Evolutionary conservation across 805 yeast genomes (phyloP), one percentile per base, ranked within the genome.

Genomic region (Kregervanrija delftensis): DNA sequence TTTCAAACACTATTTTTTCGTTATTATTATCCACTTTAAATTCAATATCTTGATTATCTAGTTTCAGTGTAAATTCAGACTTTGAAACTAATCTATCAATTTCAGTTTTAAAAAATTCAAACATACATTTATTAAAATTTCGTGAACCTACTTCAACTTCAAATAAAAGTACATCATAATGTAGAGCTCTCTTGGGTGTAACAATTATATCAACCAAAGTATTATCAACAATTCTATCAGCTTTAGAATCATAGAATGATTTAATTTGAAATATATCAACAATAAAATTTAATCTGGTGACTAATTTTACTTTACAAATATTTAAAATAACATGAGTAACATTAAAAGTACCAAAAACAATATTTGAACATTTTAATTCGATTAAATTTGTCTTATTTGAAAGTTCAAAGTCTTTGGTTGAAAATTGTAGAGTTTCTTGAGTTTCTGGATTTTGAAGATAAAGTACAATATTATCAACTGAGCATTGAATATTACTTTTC

Each of bases 101-200:
- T 16, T 62, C 66, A 0, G 61, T 57, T 40, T 63, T 61, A 38
- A 42, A 49, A 15, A 63, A 57, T 2, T 46, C 37, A 13, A 61
- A 32, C 14, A 41, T 37, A 32, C 54, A 47, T 32, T 54, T 36
- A 3, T 36, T 22, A 3, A 59, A 34, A 1, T 38, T 39, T 3
- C 51, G 38, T 1, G 57, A 48, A 10, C 65, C 65, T 11, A 54
- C 48, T 2, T 35, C 28, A 1, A 53, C 55, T 5, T 42, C 44
- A 30, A 61, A 17, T 35, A 55, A 31, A 12, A 63, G 45, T 13
- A 52, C 56, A 35, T 64, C 66, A 5, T 63, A 55, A 14, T 56
- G 57, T 10, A 66, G 42, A 40, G 46, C 41, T 33, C 66, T 47
- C 2, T 42, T 33, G 3, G 44, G 17, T 3, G 66, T 65, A 11